phyloP scores from a whole-genome alignment of 306 rosid genomes.

The Casuarina equisetifolia region DNA sequence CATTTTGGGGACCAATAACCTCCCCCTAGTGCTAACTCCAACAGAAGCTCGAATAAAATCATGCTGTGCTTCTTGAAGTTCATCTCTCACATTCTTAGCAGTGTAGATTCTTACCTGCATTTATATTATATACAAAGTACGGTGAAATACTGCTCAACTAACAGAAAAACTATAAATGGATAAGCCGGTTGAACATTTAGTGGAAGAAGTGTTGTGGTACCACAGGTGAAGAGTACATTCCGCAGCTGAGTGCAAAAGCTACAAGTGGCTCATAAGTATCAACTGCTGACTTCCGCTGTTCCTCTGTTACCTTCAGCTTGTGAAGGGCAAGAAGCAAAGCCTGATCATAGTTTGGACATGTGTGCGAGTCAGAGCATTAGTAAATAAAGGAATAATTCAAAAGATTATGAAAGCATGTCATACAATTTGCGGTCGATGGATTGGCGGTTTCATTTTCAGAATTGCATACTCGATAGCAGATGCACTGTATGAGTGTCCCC shows the following conservation, averaged over 20 bases:
- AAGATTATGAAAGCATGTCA: conserved; percentile 10
- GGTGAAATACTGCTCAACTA: neutral
- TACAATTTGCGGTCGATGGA: conserved; percentile 83
- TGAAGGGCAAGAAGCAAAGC: conserved; percentile 82
- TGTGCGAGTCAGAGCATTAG: conserved; percentile 23
- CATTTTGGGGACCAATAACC: conserved; percentile 68
- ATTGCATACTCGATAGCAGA: conserved; percentile 64
- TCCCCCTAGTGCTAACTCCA: conserved; percentile 69
- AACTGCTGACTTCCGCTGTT: conserved; percentile 52
- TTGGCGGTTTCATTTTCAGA: conserved; percentile 71
- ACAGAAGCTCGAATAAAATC: conserved; percentile 69
- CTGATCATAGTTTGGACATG: conserved; percentile 34
- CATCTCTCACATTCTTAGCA: conserved; percentile 54
- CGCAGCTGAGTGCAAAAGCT: conserved; percentile 66
- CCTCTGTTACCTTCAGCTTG: conserved; percentile 66
- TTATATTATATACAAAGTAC: conserved; percentile 5
- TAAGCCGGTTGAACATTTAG: neutral
- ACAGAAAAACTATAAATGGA: conserved; percentile 2
- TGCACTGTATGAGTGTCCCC: conserved; percentile 73
- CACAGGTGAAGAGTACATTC: conserved; percentile 75
- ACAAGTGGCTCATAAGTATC: conserved; percentile 53
- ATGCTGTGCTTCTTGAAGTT: conserved; percentile 64
- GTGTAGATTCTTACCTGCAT: conserved; percentile 61
- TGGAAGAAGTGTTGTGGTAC: conserved; percentile 30
- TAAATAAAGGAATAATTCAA: conserved; percentile 9